Evolutionary conservation across 331 rosid genomes (phyloP).

Genomic region (Rosa hybrid): DNA sequence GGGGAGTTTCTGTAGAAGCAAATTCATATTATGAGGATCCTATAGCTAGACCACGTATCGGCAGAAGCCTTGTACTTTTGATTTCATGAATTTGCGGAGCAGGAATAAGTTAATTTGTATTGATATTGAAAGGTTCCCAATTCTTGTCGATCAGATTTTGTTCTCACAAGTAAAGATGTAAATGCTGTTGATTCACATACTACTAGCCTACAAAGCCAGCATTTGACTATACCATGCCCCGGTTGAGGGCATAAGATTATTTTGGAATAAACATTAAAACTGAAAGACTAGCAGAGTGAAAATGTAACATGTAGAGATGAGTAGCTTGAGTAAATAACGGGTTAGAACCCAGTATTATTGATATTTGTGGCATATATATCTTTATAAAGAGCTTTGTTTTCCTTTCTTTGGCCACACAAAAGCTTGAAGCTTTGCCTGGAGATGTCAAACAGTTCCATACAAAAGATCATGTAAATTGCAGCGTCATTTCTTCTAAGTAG

Average conservation of each 20-base stretch:
- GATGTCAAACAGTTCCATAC: neutral
- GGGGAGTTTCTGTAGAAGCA: neutral
- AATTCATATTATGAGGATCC: neutral
- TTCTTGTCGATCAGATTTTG: neutral
- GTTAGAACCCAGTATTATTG: neutral
- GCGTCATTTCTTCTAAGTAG: constrained; percentile 22
- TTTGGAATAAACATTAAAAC: neutral
- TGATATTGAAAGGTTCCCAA: neutral
- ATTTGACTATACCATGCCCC: neutral
- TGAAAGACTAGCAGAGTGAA: neutral
- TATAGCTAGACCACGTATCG: neutral
- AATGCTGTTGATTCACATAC: neutral
- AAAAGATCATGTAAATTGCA: neutral
- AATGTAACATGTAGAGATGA: neutral
- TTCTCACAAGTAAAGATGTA: neutral
- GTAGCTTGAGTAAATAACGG: neutral
- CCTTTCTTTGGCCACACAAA: neutral
- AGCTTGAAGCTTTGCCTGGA: neutral
- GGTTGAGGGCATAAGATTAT: neutral
- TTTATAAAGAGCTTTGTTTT: neutral
- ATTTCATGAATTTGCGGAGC: neutral
- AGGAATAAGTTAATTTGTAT: neutral
- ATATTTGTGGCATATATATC: neutral
- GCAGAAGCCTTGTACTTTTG: neutral
- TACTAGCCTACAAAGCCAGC: neutral